These are phyloP conservation scores for Conringia planisiliqua DNA, from an alignment of 345 rosid genomes.

Conservation along the genomic window DNA sequence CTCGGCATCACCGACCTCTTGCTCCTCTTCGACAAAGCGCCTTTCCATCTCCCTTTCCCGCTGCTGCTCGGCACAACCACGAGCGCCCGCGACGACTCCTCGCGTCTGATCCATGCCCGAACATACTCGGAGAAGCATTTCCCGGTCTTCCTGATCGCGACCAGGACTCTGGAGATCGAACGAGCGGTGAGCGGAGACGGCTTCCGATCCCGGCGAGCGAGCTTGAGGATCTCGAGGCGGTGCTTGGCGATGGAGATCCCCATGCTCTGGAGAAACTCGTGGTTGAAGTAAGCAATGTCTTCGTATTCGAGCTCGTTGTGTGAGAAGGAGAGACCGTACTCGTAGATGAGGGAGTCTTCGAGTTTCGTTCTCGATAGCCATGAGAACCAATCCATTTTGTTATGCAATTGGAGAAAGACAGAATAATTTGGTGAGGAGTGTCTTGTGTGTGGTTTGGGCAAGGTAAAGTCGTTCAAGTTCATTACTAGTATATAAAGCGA, in stretches of 20 bases:
- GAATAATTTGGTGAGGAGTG: not conserved
- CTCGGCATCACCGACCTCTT: constrained; percentile 42
- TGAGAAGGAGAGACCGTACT: constrained; percentile 69
- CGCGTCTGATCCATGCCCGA: constrained; percentile 44
- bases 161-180: constrained; percentile 49
- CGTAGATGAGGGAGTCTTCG: constrained; percentile 71
- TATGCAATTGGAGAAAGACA: not conserved
- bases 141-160: constrained; percentile 62
- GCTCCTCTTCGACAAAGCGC: constrained; percentile 66
- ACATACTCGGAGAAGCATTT: constrained; percentile 45
- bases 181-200: constrained; percentile 19
- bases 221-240: constrained; percentile 89
- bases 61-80: constrained; percentile 41
- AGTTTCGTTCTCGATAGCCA: constrained; percentile 84
- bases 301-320: constrained; percentile 88
- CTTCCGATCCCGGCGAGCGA: constrained; percentile 51
- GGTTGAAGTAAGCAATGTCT: constrained; percentile 77
- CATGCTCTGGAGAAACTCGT: constrained; percentile 95
- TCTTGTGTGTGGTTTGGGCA: constrained; percentile 1
- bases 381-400: constrained; percentile 78
- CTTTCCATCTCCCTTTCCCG: constrained; percentile 51
- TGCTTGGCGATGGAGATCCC: constrained; percentile 94
- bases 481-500: not conserved
- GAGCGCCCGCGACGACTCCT: constrained; percentile 54
- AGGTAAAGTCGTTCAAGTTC: not conserved